Evolutionary conservation across 768 basidiomycete genomes (phyloP).

Genomic region (Collybiopsis luxurians): DNA sequence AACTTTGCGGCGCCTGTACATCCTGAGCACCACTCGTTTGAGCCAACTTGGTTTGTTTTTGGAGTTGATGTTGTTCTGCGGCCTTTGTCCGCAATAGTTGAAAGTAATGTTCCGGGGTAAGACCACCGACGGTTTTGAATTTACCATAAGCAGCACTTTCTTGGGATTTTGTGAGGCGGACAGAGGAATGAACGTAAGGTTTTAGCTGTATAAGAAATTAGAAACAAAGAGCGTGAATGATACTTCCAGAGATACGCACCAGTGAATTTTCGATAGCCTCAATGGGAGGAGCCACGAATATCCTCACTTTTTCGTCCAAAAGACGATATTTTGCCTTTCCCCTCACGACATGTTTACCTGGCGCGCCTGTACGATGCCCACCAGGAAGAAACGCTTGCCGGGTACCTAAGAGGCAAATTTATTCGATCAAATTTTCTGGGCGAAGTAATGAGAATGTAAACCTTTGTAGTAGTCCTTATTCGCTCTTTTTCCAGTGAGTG

Average conservation of each 20-base stretch:
- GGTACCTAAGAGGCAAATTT: slow-evolving; percentile 62
- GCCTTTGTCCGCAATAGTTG: slow-evolving; percentile 29
- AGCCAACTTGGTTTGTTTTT: not conserved
- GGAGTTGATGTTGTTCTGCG: not conserved
- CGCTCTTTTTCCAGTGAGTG: slow-evolving; percentile 81
- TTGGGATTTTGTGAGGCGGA: slow-evolving; percentile 31
- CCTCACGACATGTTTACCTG: slow-evolving; percentile 76
- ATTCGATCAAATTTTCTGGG: not conserved
- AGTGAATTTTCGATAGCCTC: slow-evolving; percentile 56
- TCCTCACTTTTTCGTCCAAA: slow-evolving; percentile 77
- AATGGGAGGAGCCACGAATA: slow-evolving; percentile 78
- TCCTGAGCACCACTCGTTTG: not conserved
- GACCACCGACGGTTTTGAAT: slow-evolving; percentile 34
- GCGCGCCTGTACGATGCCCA: slow-evolving; percentile 83
- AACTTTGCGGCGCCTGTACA: not conserved
- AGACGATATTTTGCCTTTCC: slow-evolving; percentile 82
- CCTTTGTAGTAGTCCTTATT: slow-evolving; percentile 99
- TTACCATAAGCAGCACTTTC: slow-evolving; percentile 34
- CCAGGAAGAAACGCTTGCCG: slow-evolving; percentile 82
- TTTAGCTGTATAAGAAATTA: slow-evolving; percentile 39
- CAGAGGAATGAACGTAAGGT: slow-evolving; percentile 59
- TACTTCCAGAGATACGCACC: slow-evolving; percentile 42
- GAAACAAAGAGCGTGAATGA: too few relatives aligned
- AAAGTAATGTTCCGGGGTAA: slow-evolving; percentile 44
- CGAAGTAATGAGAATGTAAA: slow-evolving; percentile 26